phyloP scores from a whole-genome alignment of 768 basidiomycete genomes.

The Leucogyrophana mollusca region DNA sequence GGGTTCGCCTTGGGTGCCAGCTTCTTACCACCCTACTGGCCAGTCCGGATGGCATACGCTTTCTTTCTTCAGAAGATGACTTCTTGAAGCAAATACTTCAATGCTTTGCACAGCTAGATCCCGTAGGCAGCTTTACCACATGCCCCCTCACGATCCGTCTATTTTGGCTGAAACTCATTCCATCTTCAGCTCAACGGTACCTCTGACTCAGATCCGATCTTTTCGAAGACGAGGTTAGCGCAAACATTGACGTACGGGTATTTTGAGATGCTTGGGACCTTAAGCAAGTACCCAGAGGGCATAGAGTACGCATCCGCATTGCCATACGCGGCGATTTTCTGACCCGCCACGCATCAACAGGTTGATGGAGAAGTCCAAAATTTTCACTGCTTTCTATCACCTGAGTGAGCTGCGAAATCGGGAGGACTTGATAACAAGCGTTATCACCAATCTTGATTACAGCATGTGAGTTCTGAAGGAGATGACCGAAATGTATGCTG shows the following conservation, averaged over 20 bases:
- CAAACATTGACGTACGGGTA: conserved; percentile 89
- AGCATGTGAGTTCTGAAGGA: conserved; percentile 57
- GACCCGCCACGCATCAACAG: conserved; percentile 44
- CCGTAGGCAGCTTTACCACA: conserved; percentile 49
- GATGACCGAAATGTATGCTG: neutral
- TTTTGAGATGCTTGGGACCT: conserved; percentile 90
- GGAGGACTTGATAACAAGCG: conserved; percentile 88
- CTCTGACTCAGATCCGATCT: conserved; percentile 74
- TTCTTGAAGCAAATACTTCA: conserved; percentile 81
- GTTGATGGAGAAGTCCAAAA: conserved; percentile 84
- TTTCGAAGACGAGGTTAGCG: conserved; percentile 79
- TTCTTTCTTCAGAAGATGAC: conserved; percentile 79
- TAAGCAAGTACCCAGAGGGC: conserved; percentile 88
- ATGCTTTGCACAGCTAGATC: conserved; percentile 90
- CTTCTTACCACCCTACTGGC: conserved; percentile 81
- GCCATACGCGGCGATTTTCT: neutral
- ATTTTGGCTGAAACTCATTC: neutral
- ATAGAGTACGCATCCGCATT: conserved; percentile 62
- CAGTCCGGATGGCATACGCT: conserved; percentile 80
- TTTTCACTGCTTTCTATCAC: conserved; percentile 96
- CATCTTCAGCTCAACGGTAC: conserved; percentile 61
- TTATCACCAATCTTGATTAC: conserved; percentile 92
- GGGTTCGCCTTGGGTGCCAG: conserved; percentile 83
- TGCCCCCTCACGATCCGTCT: neutral
- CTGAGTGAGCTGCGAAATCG: conserved; percentile 87